These are phyloP conservation scores for Bipolaris gigantea DNA, from an alignment of 2,329 filamentous ascomycete species.

Conservation along the genomic window DNA sequence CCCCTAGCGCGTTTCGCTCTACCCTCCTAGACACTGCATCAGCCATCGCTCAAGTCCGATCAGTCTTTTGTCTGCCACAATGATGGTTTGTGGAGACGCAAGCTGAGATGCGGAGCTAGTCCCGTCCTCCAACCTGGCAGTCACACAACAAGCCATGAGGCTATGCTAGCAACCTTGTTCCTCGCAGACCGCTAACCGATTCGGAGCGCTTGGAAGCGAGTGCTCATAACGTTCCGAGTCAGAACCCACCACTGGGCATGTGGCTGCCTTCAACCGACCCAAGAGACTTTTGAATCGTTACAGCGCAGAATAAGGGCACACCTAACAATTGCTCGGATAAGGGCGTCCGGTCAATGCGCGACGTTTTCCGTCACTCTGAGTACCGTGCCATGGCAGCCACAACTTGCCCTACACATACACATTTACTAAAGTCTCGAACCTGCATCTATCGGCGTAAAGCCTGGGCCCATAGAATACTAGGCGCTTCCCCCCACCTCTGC, in stretches of 20 bases:
- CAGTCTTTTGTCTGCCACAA: conserved; percentile 6
- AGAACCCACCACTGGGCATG: not conserved
- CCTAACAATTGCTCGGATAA: not conserved
- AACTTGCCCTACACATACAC: not conserved
- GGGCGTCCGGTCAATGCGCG: not conserved
- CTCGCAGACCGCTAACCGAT: conserved; percentile 7
- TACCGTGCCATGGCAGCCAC: not conserved
- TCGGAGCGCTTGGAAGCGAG: conserved; percentile 6
- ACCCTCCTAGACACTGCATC: not conserved
- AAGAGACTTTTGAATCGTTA: not conserved
- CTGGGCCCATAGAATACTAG: not conserved
- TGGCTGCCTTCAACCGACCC: not conserved
- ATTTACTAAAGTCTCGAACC: not conserved
- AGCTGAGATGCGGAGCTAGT: conserved; percentile 10
- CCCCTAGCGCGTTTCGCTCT: conserved; percentile 1
- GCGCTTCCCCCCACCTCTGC: conserved; percentile 4
- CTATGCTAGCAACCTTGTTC: conserved; percentile 3
- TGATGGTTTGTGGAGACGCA: conserved; percentile 4
- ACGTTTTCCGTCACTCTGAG: not conserved
- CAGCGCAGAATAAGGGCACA: not conserved
- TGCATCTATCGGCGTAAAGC: not conserved
- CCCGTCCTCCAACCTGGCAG: not conserved
- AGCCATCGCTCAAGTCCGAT: conserved; percentile 3
- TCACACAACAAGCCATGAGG: not conserved
- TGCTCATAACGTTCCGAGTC: not conserved